These are phyloP conservation scores for Trichoderma brevicompactum DNA, from an alignment of 2,329 filamentous ascomycete genomes.

Conservation along the genomic window DNA sequence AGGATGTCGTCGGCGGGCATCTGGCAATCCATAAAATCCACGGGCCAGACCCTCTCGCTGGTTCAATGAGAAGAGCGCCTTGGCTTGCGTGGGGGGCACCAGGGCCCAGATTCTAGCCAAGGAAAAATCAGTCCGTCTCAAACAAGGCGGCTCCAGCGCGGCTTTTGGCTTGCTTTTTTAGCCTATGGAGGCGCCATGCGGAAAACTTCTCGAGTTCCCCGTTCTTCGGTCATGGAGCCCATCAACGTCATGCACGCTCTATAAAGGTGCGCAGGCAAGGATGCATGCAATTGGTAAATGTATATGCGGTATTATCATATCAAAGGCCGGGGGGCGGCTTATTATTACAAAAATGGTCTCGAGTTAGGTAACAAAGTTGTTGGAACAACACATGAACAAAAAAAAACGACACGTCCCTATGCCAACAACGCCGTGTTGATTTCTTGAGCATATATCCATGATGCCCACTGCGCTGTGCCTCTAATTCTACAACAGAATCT, in stretches of 20 bases:
- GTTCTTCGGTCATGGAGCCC: background rate
- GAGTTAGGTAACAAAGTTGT: background rate
- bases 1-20: constrained; percentile 28
- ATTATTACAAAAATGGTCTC: background rate
- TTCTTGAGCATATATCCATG: background rate
- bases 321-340: background rate
- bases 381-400: background rate
- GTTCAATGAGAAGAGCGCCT: background rate
- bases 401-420: background rate
- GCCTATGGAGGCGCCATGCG: constrained; percentile 4
- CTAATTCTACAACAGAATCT: constrained; percentile 23
- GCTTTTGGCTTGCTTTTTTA: constrained; percentile 1
- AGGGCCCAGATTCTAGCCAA: constrained; percentile 26
- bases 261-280: background rate
- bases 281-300: background rate
- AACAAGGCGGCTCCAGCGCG: background rate
- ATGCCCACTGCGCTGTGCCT: constrained; percentile 7
- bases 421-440: constrained; percentile 20
- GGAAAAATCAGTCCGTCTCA: constrained; percentile 33
- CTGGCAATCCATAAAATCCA: too few species aligned
- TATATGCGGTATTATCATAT: constrained; percentile 14
- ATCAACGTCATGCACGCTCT: constrained; percentile 12
- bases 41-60: background rate
- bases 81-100: constrained; percentile 27
- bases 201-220: background rate